Percentiles rank a stretch among this genome's conserved stretches.
phyloP scores from a whole-genome alignment of 2,329 filamentous ascomycete species.

The Zarea fungicola region DNA sequence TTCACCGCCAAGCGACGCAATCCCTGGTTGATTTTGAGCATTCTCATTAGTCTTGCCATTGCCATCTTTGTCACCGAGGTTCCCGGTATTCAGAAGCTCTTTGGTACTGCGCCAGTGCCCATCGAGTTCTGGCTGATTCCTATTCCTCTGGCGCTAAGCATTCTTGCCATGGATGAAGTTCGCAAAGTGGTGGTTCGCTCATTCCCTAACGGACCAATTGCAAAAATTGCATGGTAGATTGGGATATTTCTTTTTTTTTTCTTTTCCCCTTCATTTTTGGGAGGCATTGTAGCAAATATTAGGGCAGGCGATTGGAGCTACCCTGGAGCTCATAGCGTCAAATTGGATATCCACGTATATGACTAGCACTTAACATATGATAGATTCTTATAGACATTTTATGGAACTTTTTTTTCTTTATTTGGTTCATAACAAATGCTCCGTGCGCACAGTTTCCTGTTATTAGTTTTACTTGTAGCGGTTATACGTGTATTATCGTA shows the following conservation, averaged over 20 bases:
- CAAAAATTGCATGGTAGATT: slow-evolving; percentile 43
- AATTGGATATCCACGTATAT: no score
- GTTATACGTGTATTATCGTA: no score
- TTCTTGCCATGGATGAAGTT: slow-evolving; percentile 48
- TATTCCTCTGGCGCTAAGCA: slow-evolving; percentile 43
- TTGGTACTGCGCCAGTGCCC: slow-evolving; percentile 44
- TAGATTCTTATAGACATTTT: no score
- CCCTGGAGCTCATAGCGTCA: no score
- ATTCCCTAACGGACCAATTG: slow-evolving; percentile 40
- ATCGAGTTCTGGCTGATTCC: slow-evolving; percentile 50
- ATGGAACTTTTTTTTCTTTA: no score
- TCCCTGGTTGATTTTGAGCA: slow-evolving; percentile 42
- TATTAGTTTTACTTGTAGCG: no score
- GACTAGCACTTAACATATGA: no score
- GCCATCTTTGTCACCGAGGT: slow-evolving; percentile 50
- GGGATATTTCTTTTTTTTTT: neutral
- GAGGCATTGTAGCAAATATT: neutral
- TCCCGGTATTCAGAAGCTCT: slow-evolving; percentile 42
- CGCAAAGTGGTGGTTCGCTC: slow-evolving; percentile 43
- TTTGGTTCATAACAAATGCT: no score
- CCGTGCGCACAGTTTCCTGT: no score
- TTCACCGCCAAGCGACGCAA: slow-evolving; percentile 42
- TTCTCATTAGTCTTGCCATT: slow-evolving; percentile 42
- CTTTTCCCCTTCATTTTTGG: no score
- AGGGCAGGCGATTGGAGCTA: neutral